These are phyloP conservation scores for Septoria linicola DNA, from an alignment of 2,329 filamentous ascomycete species.

Conservation along the genomic window DNA sequence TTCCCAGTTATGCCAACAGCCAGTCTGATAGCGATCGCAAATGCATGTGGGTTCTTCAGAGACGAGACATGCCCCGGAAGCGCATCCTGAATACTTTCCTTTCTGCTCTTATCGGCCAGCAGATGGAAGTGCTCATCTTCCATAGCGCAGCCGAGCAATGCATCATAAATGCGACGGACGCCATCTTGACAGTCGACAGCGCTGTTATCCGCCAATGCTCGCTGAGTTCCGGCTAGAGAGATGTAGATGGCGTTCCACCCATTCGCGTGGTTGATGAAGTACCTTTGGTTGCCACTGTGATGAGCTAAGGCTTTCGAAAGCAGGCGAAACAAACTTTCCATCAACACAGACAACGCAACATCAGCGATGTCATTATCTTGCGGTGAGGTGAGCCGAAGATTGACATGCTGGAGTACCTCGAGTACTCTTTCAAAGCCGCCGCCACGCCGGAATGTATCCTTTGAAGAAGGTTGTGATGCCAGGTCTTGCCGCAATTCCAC, in stretches of 20 bases:
- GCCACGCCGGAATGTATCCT: slow-evolving; percentile 36
- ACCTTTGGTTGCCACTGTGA: slow-evolving; percentile 82
- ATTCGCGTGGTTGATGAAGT: slow-evolving; percentile 75
- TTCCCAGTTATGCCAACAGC: background rate
- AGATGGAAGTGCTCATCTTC: too few relatives aligned
- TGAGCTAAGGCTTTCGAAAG: slow-evolving; percentile 72
- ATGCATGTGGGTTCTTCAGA: background rate
- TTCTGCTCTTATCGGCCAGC: too few relatives aligned
- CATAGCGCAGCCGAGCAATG: slow-evolving; percentile 12
- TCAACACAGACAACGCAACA: slow-evolving; percentile 3
- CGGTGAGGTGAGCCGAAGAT: slow-evolving; percentile 18
- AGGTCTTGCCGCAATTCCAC: slow-evolving; percentile 26
- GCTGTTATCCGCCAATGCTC: background rate
- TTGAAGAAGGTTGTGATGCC: slow-evolving; percentile 19
- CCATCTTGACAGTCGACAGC: background rate
- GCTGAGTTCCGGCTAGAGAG: slow-evolving; percentile 57
- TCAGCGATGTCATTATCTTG: slow-evolving; percentile 9
- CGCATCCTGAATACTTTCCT: too few relatives aligned
- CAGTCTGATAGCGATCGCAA: too few relatives aligned
- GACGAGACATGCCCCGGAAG: too few relatives aligned
- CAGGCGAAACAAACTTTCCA: slow-evolving; percentile 44
- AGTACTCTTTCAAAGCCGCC: slow-evolving; percentile 34
- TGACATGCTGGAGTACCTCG: slow-evolving; percentile 19
- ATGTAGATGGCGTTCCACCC: slow-evolving; percentile 77
- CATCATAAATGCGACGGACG: slow-evolving; percentile 16